These are phyloP conservation scores for Wickerhamiella siamensis DNA, from an alignment of 805 yeast genomes.

Conservation along the genomic window DNA sequence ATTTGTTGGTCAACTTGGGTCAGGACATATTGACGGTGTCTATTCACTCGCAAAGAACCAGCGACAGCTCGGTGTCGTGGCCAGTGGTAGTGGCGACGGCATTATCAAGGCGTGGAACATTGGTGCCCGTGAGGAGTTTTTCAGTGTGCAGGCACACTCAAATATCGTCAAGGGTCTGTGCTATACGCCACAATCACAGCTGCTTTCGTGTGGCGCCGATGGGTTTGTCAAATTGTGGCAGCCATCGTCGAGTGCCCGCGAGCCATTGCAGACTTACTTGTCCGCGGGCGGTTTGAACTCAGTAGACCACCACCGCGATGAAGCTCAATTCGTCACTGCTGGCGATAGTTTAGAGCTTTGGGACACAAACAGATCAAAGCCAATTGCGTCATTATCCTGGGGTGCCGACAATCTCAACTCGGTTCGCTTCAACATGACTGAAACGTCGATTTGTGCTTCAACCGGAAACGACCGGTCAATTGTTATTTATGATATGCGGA, in stretches of 20 bases:
- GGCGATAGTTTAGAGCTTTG: constrained; percentile 85
- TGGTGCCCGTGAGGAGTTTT: constrained; percentile 58
- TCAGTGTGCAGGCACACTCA: constrained; percentile 75
- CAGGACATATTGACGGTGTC: constrained; percentile 91
- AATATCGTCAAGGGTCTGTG: constrained; percentile 78
- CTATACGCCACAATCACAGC: constrained; percentile 48
- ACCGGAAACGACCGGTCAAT: constrained; percentile 77
- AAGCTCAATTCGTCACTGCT: constrained; percentile 72
- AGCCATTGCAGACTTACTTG: constrained; percentile 61
- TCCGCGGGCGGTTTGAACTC: constrained; percentile 78
- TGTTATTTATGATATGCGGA: constrained; percentile 79
- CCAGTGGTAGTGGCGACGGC: constrained; percentile 94
- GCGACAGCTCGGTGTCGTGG: constrained; percentile 53
- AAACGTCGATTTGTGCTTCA: constrained; percentile 76
- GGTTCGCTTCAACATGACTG: constrained; percentile 80
- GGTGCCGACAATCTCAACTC: constrained; percentile 83
- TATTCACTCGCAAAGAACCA: constrained; percentile 74
- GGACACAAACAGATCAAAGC: constrained; percentile 72
- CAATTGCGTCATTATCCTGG: constrained; percentile 74
- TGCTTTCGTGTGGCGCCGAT: constrained; percentile 83
- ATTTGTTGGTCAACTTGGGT: constrained; percentile 85
- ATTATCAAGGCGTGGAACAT: constrained; percentile 87
- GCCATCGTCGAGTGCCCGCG: constrained; percentile 34
- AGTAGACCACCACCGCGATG: constrained; percentile 71
- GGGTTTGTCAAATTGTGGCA: constrained; percentile 85